phyloP scores from a whole-genome alignment of 441 rosid genomes.

The Gossypium lobatum region DNA sequence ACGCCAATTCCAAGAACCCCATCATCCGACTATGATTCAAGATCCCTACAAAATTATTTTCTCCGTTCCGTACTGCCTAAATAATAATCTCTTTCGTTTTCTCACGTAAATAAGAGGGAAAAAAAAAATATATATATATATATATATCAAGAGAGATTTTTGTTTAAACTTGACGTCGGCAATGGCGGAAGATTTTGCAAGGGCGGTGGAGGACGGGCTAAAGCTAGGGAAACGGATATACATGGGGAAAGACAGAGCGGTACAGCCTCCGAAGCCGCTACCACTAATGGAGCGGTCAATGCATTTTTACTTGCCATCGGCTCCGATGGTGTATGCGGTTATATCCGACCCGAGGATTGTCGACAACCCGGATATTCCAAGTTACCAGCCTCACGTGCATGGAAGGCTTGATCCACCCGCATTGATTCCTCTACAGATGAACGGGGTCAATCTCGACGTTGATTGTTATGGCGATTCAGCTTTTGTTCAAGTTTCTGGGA shows the following conservation, averaged over 20 bases:
- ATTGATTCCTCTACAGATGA: constrained; percentile 84
- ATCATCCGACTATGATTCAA: background rate
- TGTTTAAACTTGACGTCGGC: background rate
- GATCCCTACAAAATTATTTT: background rate
- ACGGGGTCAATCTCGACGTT: constrained; percentile 52
- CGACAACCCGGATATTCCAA: constrained; percentile 91
- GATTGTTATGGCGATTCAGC: constrained; percentile 61
- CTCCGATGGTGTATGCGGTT: constrained; percentile 90
- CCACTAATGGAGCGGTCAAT: constrained; percentile 49
- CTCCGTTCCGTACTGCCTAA: background rate
- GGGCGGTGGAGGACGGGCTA: constrained; percentile 81
- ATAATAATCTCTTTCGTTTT: background rate
- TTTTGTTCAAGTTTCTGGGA: constrained; percentile 49
- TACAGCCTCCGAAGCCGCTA: constrained; percentile 58
- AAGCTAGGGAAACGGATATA: constrained; percentile 71
- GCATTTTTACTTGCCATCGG: constrained; percentile 44
- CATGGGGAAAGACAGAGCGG: constrained; percentile 68
- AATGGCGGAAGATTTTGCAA: constrained; percentile 79
- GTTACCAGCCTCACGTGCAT: constrained; percentile 96
- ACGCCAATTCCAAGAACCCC: constrained; percentile 8
- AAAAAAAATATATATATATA: too few relatives aligned
- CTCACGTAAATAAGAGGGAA: background rate
- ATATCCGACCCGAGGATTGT: constrained; percentile 75
- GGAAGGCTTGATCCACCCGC: constrained; percentile 94
- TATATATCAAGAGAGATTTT: background rate